Evolutionary conservation across 2,329 filamentous ascomycete genomes (phyloP).

Genomic region (Stenocarpella maydis): DNA sequence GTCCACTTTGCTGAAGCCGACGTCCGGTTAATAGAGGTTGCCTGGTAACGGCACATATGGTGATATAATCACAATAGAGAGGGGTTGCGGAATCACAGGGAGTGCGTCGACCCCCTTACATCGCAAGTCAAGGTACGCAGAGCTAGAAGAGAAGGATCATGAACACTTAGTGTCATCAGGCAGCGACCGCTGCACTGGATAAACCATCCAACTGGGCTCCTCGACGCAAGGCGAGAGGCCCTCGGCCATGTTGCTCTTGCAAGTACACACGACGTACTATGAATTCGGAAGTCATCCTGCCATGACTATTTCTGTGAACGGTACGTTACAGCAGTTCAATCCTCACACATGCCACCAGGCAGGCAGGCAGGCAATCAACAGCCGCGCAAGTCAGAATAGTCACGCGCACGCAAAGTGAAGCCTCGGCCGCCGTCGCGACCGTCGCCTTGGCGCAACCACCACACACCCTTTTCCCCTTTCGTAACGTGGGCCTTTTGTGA

Average conservation of each 20-base stretch:
- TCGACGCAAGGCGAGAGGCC: neutral
- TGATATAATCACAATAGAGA: slow-evolving; percentile 17
- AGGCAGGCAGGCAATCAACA: slow-evolving; percentile 11
- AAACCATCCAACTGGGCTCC: neutral
- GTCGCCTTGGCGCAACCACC: neutral
- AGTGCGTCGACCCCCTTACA: neutral
- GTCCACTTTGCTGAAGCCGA: neutral
- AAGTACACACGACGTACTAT: neutral
- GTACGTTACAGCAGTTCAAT: neutral
- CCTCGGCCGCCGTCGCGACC: neutral
- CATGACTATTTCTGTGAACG: neutral
- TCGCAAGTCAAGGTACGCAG: neutral
- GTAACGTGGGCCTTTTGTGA: neutral
- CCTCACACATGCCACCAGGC: neutral
- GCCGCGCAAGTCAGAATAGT: neutral
- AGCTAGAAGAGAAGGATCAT: neutral
- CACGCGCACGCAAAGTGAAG: neutral
- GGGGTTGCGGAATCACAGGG: neutral
- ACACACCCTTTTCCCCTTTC: neutral
- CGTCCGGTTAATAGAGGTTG: neutral
- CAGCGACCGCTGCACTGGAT: neutral
- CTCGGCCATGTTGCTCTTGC: neutral
- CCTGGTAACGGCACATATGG: neutral
- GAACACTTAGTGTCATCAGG: neutral
- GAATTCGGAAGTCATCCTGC: neutral